phyloP scores from a whole-genome alignment of 192 early-diverging fungal species.

The Backusella psychrophila region DNA sequence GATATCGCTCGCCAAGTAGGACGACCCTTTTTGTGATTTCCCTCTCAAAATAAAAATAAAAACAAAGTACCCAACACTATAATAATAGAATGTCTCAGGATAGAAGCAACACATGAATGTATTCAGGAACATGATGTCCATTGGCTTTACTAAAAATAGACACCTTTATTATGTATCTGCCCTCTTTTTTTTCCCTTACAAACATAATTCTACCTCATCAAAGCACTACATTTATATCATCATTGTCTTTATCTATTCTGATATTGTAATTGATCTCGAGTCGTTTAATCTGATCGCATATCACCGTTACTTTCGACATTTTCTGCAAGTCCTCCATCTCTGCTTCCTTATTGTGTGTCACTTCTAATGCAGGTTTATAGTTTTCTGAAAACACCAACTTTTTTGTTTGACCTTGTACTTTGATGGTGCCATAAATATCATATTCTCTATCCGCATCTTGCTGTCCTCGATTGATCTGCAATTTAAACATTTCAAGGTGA shows the following conservation, averaged over 20 bases:
- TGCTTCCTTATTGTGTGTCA: background rate
- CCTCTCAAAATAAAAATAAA: no score
- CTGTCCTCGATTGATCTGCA: background rate
- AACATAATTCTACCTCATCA: background rate
- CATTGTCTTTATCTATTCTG: background rate
- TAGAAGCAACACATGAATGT: no score
- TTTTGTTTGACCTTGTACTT: background rate
- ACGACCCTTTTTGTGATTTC: no score
- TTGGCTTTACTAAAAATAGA: background rate
- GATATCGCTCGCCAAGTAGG: no score
- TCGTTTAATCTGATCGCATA: background rate
- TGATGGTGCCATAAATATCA: background rate
- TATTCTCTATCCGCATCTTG: background rate
- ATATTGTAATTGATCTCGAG: background rate
- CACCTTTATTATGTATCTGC: background rate
- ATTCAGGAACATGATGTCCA: no score
- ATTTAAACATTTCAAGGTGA: background rate
- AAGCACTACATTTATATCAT: background rate
- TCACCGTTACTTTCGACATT: background rate
- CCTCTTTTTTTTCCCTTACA: no score
- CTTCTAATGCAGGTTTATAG: background rate
- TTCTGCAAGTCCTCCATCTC: background rate
- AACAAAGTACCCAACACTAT: no score
- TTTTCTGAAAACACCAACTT: background rate
- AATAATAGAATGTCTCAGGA: no score